A percentile compares a stretch with the other conserved stretches of the same genome.
phyloP scores from a whole-genome alignment of 192 early-diverging fungal genomes.

The Helicostylum pulchrum region DNA sequence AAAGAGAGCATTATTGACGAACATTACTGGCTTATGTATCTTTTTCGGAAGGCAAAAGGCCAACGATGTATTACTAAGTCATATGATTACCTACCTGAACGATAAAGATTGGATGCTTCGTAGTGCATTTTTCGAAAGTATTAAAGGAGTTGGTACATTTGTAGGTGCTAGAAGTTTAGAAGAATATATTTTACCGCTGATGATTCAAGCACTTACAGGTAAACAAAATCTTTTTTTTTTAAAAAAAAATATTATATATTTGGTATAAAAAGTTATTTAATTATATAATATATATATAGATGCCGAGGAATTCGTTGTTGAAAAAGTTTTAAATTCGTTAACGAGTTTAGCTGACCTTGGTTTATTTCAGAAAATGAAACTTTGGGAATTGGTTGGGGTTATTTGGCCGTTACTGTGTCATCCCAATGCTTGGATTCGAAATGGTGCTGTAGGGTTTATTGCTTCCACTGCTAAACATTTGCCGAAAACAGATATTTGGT shows the following conservation, averaged over 20 bases:
- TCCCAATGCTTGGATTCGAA: conserved; percentile 78
- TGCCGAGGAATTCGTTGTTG: conserved; percentile 88
- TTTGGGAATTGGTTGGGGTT: conserved; percentile 73
- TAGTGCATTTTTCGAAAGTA: conserved; percentile 92
- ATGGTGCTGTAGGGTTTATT: conserved; percentile 71
- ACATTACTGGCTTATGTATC: conserved; percentile 76
- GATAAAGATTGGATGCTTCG: conserved; percentile 93
- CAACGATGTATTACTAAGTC: conserved; percentile 81
- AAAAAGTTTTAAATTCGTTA: conserved; percentile 82
- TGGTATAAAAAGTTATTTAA: no score
- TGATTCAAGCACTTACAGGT: conserved; percentile 81
- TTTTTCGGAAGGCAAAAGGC: conserved; percentile 81
- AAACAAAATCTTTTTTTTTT: no score
- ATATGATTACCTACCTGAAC: conserved; percentile 97
- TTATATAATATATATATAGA: conserved; percentile 45
- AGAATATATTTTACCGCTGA: conserved; percentile 91
- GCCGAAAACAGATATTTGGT: conserved; percentile 70
- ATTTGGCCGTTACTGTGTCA: conserved; percentile 74
- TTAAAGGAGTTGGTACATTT: conserved; percentile 85
- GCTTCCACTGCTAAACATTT: conserved; percentile 57
- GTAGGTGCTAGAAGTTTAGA: conserved; percentile 83
- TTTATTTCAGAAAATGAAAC: conserved; percentile 68
- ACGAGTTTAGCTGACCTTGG: conserved; percentile 75
- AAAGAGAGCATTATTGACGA: conserved; percentile 79
- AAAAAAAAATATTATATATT: no score